A percentile compares a stretch with the other conserved stretches of the same genome.
Conservation (phyloP, 2,329 filamentous ascomycete genomes). For the Cladosporium sp. region DNA sequence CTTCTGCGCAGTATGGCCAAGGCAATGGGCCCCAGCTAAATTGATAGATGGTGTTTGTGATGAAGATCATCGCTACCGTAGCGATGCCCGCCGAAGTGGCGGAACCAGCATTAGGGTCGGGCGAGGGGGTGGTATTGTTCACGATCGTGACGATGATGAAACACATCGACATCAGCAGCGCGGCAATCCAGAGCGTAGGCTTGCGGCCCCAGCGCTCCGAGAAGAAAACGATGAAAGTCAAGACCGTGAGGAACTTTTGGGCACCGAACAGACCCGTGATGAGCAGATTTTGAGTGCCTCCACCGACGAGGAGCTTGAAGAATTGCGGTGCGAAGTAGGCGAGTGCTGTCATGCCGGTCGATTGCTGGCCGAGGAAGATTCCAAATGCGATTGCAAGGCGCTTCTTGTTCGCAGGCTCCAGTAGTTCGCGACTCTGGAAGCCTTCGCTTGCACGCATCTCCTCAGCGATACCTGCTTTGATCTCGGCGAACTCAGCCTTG, state of each 20-base stretch:
- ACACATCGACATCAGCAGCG: slow-evolving; percentile 38
- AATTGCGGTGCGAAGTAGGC: slow-evolving; percentile 59
- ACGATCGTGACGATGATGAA: slow-evolving; percentile 39
- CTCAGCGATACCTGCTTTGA: slow-evolving; percentile 48
- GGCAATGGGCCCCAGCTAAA: slow-evolving; percentile 56
- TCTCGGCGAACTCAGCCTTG: slow-evolving; percentile 53
- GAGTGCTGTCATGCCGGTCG: slow-evolving; percentile 56
- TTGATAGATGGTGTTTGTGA: slow-evolving; percentile 56
- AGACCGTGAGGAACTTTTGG: slow-evolving; percentile 53
- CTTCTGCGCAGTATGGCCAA: slow-evolving; percentile 48
- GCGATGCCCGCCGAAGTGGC: slow-evolving; percentile 46
- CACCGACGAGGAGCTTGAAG: slow-evolving; percentile 53
- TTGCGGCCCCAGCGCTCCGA: slow-evolving; percentile 50
- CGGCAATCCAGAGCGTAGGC: slow-evolving; percentile 31
- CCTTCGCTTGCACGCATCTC: slow-evolving; percentile 46
- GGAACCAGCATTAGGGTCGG: slow-evolving; percentile 22
- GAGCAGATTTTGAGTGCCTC: slow-evolving; percentile 47
- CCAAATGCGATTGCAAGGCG: slow-evolving; percentile 48
- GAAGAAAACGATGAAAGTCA: slow-evolving; percentile 53
- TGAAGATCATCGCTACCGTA: slow-evolving; percentile 57
- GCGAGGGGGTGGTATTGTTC: slow-evolving; percentile 34
- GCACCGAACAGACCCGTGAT: slow-evolving; percentile 57
- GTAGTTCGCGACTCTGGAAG: slow-evolving; percentile 42
- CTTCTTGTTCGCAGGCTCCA: slow-evolving; percentile 47
- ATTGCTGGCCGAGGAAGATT: slow-evolving; percentile 55